These are phyloP conservation scores for Verticillium longisporum DNA, from an alignment of 2,329 filamentous ascomycete genomes.

Conservation along the genomic window DNA sequence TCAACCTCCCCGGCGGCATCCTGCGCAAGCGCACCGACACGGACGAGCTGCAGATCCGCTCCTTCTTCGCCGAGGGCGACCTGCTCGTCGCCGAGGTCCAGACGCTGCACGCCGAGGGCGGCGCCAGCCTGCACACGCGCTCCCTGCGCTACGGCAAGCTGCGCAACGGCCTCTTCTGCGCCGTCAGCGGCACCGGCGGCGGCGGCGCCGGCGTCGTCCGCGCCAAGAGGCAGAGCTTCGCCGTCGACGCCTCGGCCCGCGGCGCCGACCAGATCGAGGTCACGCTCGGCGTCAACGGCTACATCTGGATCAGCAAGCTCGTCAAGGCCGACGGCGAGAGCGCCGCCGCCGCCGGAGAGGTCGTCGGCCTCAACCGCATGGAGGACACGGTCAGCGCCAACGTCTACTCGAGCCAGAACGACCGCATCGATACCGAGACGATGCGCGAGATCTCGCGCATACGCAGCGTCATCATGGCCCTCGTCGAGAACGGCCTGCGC, in stretches of 20 bases:
- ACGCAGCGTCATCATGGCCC: slow-evolving; percentile 69
- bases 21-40: slow-evolving; percentile 86
- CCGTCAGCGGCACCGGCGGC: slow-evolving; percentile 73
- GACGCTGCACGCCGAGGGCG: slow-evolving; percentile 77
- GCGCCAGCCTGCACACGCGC: slow-evolving; percentile 81
- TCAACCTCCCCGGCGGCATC: slow-evolving; percentile 93
- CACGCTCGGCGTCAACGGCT: slow-evolving; percentile 90
- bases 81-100: slow-evolving; percentile 93
- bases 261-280: slow-evolving; percentile 69
- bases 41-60: slow-evolving; percentile 93
- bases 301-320: slow-evolving; percentile 91
- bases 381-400: slow-evolving; percentile 81
- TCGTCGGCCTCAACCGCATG: slow-evolving; percentile 73
- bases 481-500: slow-evolving; percentile 74
- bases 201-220: slow-evolving; percentile 84
- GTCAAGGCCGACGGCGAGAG: slow-evolving; percentile 47
- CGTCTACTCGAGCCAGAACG: slow-evolving; percentile 94
- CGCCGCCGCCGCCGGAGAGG: slow-evolving; percentile 33
- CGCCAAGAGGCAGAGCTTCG: slow-evolving; percentile 81
- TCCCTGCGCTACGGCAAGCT: slow-evolving; percentile 92
- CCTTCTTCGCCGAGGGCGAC: slow-evolving; percentile 95
- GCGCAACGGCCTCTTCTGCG: slow-evolving; percentile 83
- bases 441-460: slow-evolving; percentile 84
- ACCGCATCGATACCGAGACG: slow-evolving; percentile 68
- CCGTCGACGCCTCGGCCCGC: slow-evolving; percentile 49